These are phyloP conservation scores for Bruguiera sexangula DNA, from an alignment of 345 rosid species.

Conservation along the genomic window DNA sequence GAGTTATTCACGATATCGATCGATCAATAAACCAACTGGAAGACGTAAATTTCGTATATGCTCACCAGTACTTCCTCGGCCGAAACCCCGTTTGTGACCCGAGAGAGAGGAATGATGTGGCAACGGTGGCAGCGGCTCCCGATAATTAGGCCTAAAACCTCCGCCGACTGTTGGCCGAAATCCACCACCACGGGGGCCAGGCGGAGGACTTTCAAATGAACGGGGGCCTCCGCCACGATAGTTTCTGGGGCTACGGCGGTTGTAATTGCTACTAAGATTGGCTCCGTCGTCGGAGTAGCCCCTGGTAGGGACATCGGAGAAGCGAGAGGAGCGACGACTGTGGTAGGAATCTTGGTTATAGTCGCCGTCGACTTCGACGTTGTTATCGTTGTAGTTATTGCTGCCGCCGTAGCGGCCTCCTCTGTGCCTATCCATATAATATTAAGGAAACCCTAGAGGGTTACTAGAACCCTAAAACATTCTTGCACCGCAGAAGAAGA, in stretches of 20 bases:
- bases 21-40: neutral
- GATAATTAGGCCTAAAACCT: constrained; percentile 31
- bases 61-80: constrained; percentile 47
- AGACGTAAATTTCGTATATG: neutral
- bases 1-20: neutral
- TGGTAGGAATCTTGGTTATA: constrained; percentile 39
- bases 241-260: constrained; percentile 61
- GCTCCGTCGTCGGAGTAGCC: constrained; percentile 23
- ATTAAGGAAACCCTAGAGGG: constrained; percentile 27
- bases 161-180: constrained; percentile 33
- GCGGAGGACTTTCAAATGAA: constrained; percentile 57
- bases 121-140: constrained; percentile 18
- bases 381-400: neutral
- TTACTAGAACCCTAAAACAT: too few relatives aligned
- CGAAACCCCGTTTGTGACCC: constrained; percentile 68
- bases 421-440: constrained; percentile 68
- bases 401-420: constrained; percentile 55
- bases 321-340: constrained; percentile 41
- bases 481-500: too few relatives aligned
- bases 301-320: constrained; percentile 30
- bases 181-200: constrained; percentile 28
- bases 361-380: neutral
- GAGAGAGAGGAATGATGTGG: constrained; percentile 35
- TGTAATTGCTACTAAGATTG: constrained; percentile 21
- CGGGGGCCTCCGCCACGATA: constrained; percentile 47